phyloP scores from a whole-genome alignment of 2,329 filamentous ascomycete genomes.

The Nigrospora sphaerica region DNA sequence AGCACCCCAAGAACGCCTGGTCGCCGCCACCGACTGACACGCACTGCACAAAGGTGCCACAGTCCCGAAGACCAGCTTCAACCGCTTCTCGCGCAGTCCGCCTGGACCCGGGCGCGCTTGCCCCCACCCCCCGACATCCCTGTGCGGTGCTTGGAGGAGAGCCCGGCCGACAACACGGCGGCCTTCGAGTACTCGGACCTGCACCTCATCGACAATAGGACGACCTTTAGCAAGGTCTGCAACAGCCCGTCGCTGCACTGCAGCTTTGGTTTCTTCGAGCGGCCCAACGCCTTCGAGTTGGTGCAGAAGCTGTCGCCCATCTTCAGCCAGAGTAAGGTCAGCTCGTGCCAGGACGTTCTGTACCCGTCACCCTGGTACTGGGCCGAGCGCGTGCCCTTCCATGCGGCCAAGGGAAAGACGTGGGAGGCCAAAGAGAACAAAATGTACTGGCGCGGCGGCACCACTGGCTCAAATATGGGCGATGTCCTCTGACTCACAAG shows the following conservation, averaged over 20 bases:
- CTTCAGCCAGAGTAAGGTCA: slow-evolving; percentile 94
- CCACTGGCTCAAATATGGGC: no score
- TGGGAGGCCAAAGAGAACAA: slow-evolving; percentile 72
- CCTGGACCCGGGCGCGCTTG: slow-evolving; percentile 84
- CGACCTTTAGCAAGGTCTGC: slow-evolving; percentile 87
- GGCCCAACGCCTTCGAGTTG: slow-evolving; percentile 84
- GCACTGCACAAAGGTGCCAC: no score
- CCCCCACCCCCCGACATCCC: slow-evolving; percentile 80
- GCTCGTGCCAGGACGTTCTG: slow-evolving; percentile 88
- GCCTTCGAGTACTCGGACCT: slow-evolving; percentile 65
- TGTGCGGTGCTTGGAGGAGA: slow-evolving; percentile 58
- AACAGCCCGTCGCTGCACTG: slow-evolving; percentile 72
- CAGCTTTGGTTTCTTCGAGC: slow-evolving; percentile 86
- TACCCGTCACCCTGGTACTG: slow-evolving; percentile 98
- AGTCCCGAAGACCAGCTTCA: slow-evolving; percentile 62
- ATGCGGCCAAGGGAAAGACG: slow-evolving; percentile 57
- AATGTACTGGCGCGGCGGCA: slow-evolving; percentile 94
- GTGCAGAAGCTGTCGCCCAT: slow-evolving; percentile 88
- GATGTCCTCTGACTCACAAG: no score
- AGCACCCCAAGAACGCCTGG: slow-evolving; percentile 67
- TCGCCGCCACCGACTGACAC: slow-evolving; percentile 19
- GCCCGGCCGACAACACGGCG: slow-evolving; percentile 59
- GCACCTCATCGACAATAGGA: slow-evolving; percentile 82
- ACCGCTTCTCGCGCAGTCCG: slow-evolving; percentile 82
- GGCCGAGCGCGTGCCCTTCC: slow-evolving; percentile 77